Conservation (phyloP, 495 filamentous ascomycete genomes). For the Penicillium cosmopolitanum region DNA sequence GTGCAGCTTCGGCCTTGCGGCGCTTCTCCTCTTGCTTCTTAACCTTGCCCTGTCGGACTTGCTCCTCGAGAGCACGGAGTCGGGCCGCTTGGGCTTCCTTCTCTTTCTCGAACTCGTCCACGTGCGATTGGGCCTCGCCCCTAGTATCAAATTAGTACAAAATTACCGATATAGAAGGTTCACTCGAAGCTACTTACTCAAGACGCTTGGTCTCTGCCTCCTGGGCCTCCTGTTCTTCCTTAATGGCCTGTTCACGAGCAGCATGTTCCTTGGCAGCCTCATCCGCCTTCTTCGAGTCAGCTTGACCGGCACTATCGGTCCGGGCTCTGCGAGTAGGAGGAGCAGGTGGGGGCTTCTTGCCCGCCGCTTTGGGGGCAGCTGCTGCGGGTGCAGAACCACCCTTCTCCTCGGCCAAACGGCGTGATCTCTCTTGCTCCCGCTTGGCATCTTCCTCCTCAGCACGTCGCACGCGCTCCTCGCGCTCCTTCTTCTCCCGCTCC, state of each 20-base stretch:
- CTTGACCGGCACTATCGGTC: conserved; percentile 63
- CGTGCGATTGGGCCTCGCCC: conserved; percentile 72
- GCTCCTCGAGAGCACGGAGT: conserved; percentile 86
- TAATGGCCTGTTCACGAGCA: conserved; percentile 61
- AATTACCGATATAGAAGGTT: conserved; percentile 32
- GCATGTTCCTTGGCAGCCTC: conserved; percentile 55
- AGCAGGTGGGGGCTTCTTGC: conserved; percentile 85
- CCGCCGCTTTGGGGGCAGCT: conserved; percentile 53
- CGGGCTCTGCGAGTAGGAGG: conserved; percentile 75
- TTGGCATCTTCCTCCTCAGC: conserved; percentile 96
- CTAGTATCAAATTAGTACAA: conserved; percentile 52
- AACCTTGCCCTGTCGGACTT: conserved; percentile 91
- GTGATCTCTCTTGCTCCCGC: conserved; percentile 84
- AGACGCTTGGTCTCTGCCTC: conserved; percentile 72
- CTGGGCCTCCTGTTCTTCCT: conserved; percentile 76
- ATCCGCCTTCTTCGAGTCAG: conserved; percentile 60
- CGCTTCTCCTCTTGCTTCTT: conserved; percentile 96
- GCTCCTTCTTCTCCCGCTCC: conserved; percentile 85
- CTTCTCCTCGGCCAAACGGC: conserved; percentile 81
- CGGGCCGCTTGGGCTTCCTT: conserved; percentile 81
- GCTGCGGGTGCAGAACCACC: conserved; percentile 58
- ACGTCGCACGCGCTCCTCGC: conserved; percentile 80
- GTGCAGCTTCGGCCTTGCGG: conserved; percentile 82
- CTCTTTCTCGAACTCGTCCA: conserved; percentile 78
- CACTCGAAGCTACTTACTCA: conserved; percentile 70